A percentile compares a stretch with the other conserved stretches of the same genome.
phyloP scores from a whole-genome alignment of 805 yeast genomes.

The Ogataea ramenticola region DNA sequence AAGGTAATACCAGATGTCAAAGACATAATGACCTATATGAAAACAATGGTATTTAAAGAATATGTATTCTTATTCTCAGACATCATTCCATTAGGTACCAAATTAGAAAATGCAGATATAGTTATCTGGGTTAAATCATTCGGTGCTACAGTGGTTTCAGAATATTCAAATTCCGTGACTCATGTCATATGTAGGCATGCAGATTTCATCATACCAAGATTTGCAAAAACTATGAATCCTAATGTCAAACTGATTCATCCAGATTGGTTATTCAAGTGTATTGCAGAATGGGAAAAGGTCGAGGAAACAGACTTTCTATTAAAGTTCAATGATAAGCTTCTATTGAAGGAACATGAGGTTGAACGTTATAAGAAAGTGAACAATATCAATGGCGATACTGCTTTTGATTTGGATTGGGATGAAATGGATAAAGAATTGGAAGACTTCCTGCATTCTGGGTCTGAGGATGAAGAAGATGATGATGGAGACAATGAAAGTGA shows the following conservation, averaged over 20 bases:
- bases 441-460: constrained; percentile 33
- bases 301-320: constrained; percentile 56
- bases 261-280: constrained; percentile 86
- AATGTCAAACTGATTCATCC: constrained; percentile 74
- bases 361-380: constrained; percentile 31
- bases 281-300: constrained; percentile 69
- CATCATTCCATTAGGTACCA: constrained; percentile 76
- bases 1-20: constrained; percentile 50
- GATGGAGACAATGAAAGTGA: constrained; percentile 9
- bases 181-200: constrained; percentile 82
- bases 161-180: constrained; percentile 67
- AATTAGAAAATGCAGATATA: constrained; percentile 70
- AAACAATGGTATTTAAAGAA: constrained; percentile 57
- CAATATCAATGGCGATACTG: constrained; percentile 32
- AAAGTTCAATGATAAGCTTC: constrained; percentile 39
- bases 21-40: constrained; percentile 68
- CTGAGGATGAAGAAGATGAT: constrained; percentile 35
- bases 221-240: constrained; percentile 60
- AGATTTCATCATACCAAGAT: constrained; percentile 76
- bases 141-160: constrained; percentile 79
- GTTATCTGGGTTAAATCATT: constrained; percentile 89
- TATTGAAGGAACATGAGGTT: constrained; percentile 39
- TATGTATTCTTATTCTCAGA: constrained; percentile 78
- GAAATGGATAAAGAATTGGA: constrained; percentile 53
- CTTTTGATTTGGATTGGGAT: constrained; percentile 36